Evolutionary conservation across 768 basidiomycete species (phyloP), one percentile per base, ranked within the genome.

Genomic region (Pulveroboletus sp.): DNA sequence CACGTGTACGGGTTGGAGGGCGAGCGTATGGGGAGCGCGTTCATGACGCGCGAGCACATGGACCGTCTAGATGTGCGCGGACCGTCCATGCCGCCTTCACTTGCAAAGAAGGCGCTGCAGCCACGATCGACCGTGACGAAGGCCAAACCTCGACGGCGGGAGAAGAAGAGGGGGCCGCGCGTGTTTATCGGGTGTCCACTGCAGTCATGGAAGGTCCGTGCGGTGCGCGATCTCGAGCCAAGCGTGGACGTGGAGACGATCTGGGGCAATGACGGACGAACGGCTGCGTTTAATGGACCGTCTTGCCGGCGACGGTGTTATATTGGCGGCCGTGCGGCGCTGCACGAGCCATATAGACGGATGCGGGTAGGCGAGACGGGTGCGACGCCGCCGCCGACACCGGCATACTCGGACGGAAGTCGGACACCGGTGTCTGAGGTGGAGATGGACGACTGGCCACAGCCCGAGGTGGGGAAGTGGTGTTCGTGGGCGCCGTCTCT

Each of bases 1-100:
- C 67, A 68, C 17, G 68, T 69, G 13, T 68, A 68, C 6, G 64
- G 62, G 15, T 36, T 68, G 32, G 58, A 62, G 41, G 66, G 68
- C 1, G 52, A 69, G 4, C 61, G 42, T 1, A 26, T 68, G 8
- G 66, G 68, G 28, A 50, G 50, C 8, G 68, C 63, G 1, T 67
- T 69, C 17, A 54, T 61, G 54, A 43, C 53, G 31, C 53, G 31
- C 17, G 55, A 49, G 6, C 44, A 51, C 0, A 42, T 52, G 49
- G 48, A n/a, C 1, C 41, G 41, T 33, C 40, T 60, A 14, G 30
- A 31, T 5, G 3, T 33, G 7, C 32, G 30, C 1, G 44, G 8
- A 9, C 41, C 35, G 10, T 43, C 57, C 8, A 38, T n/a, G 9
- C 24, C 49, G n/a, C 38, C 33, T 8, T 43, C 33, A 32, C 38